Base-by-base conservation (phyloP, 2,329 filamentous ascomycete species). In the Penicillium freii region DNA sequence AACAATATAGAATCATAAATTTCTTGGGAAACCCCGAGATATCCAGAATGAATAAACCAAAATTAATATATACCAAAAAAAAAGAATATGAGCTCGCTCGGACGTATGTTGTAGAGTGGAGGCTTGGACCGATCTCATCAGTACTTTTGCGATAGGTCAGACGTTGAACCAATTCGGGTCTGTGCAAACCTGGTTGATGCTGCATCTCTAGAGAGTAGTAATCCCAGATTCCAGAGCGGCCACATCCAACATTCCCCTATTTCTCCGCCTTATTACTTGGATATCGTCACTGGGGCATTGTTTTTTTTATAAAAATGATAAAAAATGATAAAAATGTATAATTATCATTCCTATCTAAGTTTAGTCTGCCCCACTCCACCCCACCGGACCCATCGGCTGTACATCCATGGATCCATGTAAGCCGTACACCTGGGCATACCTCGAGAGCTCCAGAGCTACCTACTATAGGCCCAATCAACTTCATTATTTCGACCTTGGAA, bases 131-230 rank as follows among this genome's bases (percentile, higher is more conserved):
- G 54, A 56, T 56, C 54, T 51, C 45, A 57, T 54, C 23, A 29
- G 51, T 57, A 57, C 50, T 57, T 57, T 57, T 57, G 50, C 51
- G 55, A 57, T 27, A 57, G 55, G 55, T 54, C 55, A 57, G 55
- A 57, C 50, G 54, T 56, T 56, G 42, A 19, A 29, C n/a, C 29
- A 33, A 25, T n/a, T 40, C 8, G 53, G 62, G 62, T 62, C 66
- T 66, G 65, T 66, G 63, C 66, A 50, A 66, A 59, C 64, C 66
- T 48, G 56, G 64, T 47, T 57, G 48, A 44, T 25, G 52, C 48
- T 68, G 64, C 63, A 68, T 53, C 47, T 53, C 33, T 23, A 31
- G 29, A 51, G 33, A 46, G 47, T 56, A 56, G 55, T 29, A 54
- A 54, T 57, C 51, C 40, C 42, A 19, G 49, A 56, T 56, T 46